Base-by-base conservation (phyloP, 805 yeast species). In the Hanseniaspora hatyaiensis region DNA sequence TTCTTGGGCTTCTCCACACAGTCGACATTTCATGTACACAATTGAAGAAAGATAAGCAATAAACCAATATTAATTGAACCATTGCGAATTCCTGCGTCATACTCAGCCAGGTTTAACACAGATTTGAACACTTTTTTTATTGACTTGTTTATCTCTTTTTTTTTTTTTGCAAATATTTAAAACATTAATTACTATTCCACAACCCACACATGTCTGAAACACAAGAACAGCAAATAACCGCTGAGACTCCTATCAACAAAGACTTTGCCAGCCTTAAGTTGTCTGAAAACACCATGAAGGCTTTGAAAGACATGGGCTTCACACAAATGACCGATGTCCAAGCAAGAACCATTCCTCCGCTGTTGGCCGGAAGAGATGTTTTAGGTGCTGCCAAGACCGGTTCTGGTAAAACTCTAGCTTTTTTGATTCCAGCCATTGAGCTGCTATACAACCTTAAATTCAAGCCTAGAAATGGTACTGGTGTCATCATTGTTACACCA, bases 351-450 rank as follows among this genome's bases (percentile, higher is more conserved):
- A 92, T 92, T 49, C 97, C 98, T 6, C 97, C 98, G 9, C 71
- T 92, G 52, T 67, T 94, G 53, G 96, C 97, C 1, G 98, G 98
- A 37, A 77, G 89, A 57, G 99, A 92, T 66, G 97, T 94, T 18
- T 72, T 92, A 47, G 99, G 98, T 55, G 98, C 98, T n/a, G 99
- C 99, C 50, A 89, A 88, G 68, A 92, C 99, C 2, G 99, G 99
- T 47, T 87, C 96, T 1, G 99, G 99, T 62, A 92, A 92, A 69
- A 92, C 99, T 0, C 69, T 94, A 52, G 97, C 99, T 8, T 92
- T 92, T 57, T 70, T 92, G 59, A 74, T 92, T 51, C 99, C 99
- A 12, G 98, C 98, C 28, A 81, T 92, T 54, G 98, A 92, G 67
- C 69, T 87, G 68, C 72, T 92, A 48, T 82, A 88, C 61, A 79